A percentile compares a stretch with the other conserved stretches of the same genome.
These are phyloP conservation scores for Primulina huaijiensis DNA, from an alignment of 257 asterid genomes.

Conservation along the genomic window DNA sequence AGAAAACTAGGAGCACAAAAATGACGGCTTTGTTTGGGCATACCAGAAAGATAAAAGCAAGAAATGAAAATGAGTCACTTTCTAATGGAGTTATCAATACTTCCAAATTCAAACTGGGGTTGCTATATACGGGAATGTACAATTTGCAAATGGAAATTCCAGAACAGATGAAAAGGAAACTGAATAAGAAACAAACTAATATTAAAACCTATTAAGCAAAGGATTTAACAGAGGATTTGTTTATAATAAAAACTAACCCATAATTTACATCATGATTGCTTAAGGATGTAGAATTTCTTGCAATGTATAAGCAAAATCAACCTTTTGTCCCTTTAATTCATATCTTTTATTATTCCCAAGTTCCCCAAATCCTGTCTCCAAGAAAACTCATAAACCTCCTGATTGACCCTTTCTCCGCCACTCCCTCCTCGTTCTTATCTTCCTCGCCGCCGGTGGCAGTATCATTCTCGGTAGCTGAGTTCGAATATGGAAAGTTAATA, in stretches of 20 bases:
- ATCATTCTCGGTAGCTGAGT: constrained; percentile 26
- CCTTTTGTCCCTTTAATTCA: constrained; percentile 21
- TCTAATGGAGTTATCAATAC: too few relatives aligned
- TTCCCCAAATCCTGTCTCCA: constrained; percentile 69
- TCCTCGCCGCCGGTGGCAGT: constrained; percentile 12
- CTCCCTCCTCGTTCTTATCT: constrained; percentile 33
- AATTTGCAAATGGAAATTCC: too few relatives aligned
- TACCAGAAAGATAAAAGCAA: too few relatives aligned
- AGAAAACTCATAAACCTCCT: constrained; percentile 57
- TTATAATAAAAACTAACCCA: neutral
- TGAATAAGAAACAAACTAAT: neutral
- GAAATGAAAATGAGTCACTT: too few relatives aligned
- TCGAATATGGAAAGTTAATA: constrained; percentile 24
- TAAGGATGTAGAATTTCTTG: constrained; percentile 24
- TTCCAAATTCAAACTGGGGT: too few relatives aligned
- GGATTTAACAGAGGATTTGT: neutral
- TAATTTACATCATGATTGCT: constrained; percentile 21
- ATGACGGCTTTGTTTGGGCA: too few relatives aligned
- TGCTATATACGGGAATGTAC: too few relatives aligned
- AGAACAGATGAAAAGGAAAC: too few relatives aligned
- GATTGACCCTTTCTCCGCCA: constrained; percentile 48
- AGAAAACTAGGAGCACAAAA: too few relatives aligned
- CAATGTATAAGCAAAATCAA: constrained; percentile 22
- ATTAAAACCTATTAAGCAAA: too few relatives aligned
- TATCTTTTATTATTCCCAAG: constrained; percentile 52